phyloP scores from a whole-genome alignment of 2,329 filamentous ascomycete species.

The Cytospora leucostoma region DNA sequence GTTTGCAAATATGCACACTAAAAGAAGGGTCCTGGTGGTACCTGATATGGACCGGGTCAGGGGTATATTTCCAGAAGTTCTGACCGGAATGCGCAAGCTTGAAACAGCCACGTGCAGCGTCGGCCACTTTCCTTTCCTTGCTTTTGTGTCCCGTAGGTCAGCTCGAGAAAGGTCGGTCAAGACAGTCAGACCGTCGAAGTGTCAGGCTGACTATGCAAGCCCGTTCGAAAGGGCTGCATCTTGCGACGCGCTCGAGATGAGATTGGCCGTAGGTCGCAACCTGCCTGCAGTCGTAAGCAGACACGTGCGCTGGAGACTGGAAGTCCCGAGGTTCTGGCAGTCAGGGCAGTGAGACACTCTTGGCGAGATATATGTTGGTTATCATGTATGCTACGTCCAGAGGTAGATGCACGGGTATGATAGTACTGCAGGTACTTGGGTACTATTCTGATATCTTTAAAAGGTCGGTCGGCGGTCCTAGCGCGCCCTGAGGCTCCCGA shows the following conservation, averaged over 20 bases:
- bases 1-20: background rate
- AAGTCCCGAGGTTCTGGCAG: background rate
- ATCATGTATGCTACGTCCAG: too few relatives aligned
- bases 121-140: background rate
- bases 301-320: background rate
- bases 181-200: too few relatives aligned
- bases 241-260: background rate
- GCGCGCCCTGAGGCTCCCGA: too few relatives aligned
- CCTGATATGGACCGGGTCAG: background rate
- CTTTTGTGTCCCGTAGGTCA: too few relatives aligned
- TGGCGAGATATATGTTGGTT: too few relatives aligned
- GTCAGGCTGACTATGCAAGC: too few relatives aligned
- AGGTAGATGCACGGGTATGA: too few relatives aligned
- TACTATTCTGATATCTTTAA: too few relatives aligned
- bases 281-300: background rate
- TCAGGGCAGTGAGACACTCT: too few relatives aligned
- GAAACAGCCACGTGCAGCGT: background rate
- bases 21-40: background rate
- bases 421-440: too few relatives aligned
- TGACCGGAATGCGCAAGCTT: background rate
- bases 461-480: too few relatives aligned
- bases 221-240: background rate
- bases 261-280: background rate
- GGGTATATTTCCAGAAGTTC: background rate
- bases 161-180: background rate